A percentile compares a stretch with the other conserved stretches of the same genome.
Conservation (phyloP, 352 stramenopile species). For the Globisporangium megalacanthum region DNA sequence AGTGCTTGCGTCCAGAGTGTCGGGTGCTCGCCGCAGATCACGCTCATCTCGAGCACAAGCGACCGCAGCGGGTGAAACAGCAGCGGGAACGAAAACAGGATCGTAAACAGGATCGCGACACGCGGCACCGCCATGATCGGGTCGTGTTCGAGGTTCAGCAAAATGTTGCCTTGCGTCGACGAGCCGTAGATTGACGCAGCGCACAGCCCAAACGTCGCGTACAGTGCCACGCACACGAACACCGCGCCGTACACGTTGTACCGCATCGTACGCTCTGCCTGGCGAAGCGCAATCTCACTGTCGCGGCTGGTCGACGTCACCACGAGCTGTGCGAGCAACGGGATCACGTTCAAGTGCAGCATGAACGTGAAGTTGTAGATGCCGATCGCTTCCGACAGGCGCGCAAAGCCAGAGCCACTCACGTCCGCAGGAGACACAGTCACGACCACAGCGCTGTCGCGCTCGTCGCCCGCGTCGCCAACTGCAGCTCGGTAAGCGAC, state of each 20-base stretch:
- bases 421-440: neutral
- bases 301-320: slow-evolving; percentile 10
- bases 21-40: slow-evolving; percentile 16
- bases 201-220: slow-evolving; percentile 57
- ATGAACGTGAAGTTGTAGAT: slow-evolving; percentile 88
- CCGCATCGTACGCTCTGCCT: slow-evolving; percentile 31
- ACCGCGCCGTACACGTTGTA: slow-evolving; percentile 39
- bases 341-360: slow-evolving; percentile 77
- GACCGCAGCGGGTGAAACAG: slow-evolving; percentile 65
- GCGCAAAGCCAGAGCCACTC: slow-evolving; percentile 24
- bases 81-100: slow-evolving; percentile 71
- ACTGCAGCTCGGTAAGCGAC: slow-evolving; percentile 47
- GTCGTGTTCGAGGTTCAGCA: slow-evolving; percentile 71
- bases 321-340: slow-evolving; percentile 55
- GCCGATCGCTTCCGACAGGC: slow-evolving; percentile 51
- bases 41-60: slow-evolving; percentile 54
- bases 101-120: slow-evolving; percentile 61
- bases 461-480: slow-evolving; percentile 7
- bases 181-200: slow-evolving; percentile 54
- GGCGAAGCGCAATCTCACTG: slow-evolving; percentile 14
- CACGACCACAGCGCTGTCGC: neutral
- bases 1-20: slow-evolving; percentile 18
- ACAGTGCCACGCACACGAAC: slow-evolving; percentile 42
- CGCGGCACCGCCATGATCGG: slow-evolving; percentile 65
- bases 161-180: slow-evolving; percentile 63